Percentiles rank a stretch among this genome's conserved stretches.
Conservation (phyloP, 441 rosid genomes). For the Corymbia calophylla region DNA sequence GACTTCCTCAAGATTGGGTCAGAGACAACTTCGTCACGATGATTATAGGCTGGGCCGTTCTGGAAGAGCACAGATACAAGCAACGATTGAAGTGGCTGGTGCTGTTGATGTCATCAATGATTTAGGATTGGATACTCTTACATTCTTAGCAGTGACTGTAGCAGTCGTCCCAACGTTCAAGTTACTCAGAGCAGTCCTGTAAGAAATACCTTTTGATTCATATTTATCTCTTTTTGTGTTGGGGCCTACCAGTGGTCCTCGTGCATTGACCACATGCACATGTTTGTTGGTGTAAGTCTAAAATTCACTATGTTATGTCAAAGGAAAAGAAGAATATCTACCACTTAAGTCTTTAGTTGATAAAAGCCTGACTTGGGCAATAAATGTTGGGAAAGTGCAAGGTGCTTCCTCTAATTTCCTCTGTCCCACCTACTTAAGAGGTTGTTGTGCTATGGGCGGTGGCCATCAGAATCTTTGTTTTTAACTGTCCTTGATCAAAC, state of each 20-base stretch:
- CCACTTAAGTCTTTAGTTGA: neutral
- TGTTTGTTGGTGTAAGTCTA: neutral
- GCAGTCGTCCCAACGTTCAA: conserved; percentile 86
- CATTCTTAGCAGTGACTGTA: conserved; percentile 90
- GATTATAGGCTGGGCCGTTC: conserved; percentile 17
- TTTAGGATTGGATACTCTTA: conserved; percentile 92
- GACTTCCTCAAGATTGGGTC: conserved; percentile 17
- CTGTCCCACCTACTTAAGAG: neutral
- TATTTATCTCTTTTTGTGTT: neutral
- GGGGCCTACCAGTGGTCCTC: neutral
- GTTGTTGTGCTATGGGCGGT: neutral
- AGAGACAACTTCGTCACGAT: conserved; percentile 24
- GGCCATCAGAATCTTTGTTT: neutral
- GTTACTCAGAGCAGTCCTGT: conserved; percentile 91
- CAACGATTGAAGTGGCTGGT: conserved; percentile 60
- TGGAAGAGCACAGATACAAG: conserved; percentile 34
- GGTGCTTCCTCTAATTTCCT: neutral
- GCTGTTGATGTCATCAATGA: conserved; percentile 94
- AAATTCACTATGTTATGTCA: neutral
- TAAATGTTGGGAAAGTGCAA: neutral
- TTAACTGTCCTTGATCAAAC: neutral
- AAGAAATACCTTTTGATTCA: conserved; percentile 19
- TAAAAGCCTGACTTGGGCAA: neutral
- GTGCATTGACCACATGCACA: neutral
- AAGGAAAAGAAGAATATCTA: neutral